Evolutionary conservation across 1,284 basidiomycete genomes (phyloP).

Genomic region (Irpex sp.): DNA sequence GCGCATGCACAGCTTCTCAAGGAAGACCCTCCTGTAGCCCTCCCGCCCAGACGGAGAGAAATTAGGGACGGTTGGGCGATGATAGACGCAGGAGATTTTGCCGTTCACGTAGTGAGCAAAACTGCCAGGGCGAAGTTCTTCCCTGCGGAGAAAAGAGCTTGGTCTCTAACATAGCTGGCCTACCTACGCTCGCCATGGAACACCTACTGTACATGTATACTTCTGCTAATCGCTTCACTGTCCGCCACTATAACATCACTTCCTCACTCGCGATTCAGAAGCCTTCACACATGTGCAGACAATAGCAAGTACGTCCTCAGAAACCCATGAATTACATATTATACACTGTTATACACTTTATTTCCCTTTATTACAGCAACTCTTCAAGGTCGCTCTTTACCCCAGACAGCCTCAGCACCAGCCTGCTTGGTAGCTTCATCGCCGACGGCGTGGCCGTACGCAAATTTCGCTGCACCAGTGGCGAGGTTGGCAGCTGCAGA

Average conservation of each 20-base stretch:
- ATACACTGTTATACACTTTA: neutral
- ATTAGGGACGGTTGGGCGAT: slow-evolving; percentile 74
- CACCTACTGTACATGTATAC: neutral
- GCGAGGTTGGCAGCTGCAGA: slow-evolving; percentile 22
- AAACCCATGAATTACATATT: neutral
- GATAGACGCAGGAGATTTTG: slow-evolving; percentile 76
- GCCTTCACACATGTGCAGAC: no score
- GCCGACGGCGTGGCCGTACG: slow-evolving; percentile 37
- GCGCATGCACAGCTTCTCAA: slow-evolving; percentile 43
- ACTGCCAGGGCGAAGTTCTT: slow-evolving; percentile 66
- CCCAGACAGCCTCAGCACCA: slow-evolving; percentile 32
- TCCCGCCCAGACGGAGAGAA: slow-evolving; percentile 56
- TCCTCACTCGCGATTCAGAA: no score
- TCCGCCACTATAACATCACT: no score
- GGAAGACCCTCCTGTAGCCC: slow-evolving; percentile 47
- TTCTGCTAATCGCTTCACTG: neutral
- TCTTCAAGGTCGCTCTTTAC: slow-evolving; percentile 16
- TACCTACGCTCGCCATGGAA: neutral
- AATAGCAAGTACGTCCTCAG: neutral
- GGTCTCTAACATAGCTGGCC: slow-evolving; percentile 9
- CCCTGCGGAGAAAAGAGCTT: slow-evolving; percentile 33
- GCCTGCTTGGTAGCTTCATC: slow-evolving; percentile 32
- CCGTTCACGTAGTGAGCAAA: slow-evolving; percentile 67
- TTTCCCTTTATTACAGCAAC: neutral
- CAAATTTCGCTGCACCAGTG: slow-evolving; percentile 29